Base-by-base conservation (phyloP, 2,329 filamentous ascomycete species). In the Aspergillus transmontanensis region DNA sequence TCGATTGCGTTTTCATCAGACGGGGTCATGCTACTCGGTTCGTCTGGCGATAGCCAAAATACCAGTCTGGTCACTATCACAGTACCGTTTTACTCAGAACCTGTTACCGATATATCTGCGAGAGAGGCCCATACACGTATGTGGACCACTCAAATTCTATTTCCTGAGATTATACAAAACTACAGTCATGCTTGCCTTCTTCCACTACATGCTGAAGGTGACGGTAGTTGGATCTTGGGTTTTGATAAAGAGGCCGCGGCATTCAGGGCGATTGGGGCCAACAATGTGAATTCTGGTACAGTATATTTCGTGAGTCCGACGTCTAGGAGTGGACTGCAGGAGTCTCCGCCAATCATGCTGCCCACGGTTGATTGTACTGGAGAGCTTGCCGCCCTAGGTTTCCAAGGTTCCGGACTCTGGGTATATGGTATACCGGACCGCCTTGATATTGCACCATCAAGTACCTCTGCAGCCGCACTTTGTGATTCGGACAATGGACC, bases 141-240 rank as follows among this genome's bases (percentile, higher is more conserved):
- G 72, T 95, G 92, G 92, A 94, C 92, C 7, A 93, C 91, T 0
- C 93, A 93, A 39, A 94, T 95, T 53, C 80, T 95, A 3, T 94
- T 94, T 61, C 91, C 92, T 4, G 92, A 93, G 69, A 89, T 88
- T n/a, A 92, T 89, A 68, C 86, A 88, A 57, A 89, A 92, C 68
- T 93, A 90, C 72, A 93, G 90, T 68, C 90, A 94, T 76, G 90
- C 90, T 23, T 88, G 90, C 1, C 76, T 94, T 53, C 80, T 94
- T 19, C 79, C 81, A 23, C 74, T 75, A 39, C 79, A 79, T 60
- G 76, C 76, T n/a, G 81, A 82, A 62, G 74, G 76, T 43, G 91
- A 93, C 74, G 87, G 90, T 30, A 86, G 82, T 64, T 94, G 90
- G 90, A 86, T 91, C 0, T 90, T 94, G 69, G 89, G 90, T 1